These are phyloP conservation scores for Volvox africanus DNA, from an alignment of 139 green algal species.

Conservation along the genomic window DNA sequence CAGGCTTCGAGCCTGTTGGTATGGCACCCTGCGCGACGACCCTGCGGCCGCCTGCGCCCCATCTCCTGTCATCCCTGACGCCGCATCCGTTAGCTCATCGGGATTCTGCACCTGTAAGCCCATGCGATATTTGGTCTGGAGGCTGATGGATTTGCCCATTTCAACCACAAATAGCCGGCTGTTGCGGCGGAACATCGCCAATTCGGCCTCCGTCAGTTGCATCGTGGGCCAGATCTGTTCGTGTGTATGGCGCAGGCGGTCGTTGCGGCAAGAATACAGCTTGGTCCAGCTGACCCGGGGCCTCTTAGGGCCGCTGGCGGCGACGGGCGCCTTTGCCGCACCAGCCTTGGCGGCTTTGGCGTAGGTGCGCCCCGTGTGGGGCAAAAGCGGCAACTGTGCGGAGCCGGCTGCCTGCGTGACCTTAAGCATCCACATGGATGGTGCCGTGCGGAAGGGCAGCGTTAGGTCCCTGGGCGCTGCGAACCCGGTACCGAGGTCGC, in stretches of 20 bases:
- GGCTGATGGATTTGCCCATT: slow-evolving; percentile 33
- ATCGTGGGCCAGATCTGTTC: slow-evolving; percentile 66
- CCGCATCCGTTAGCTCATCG: not conserved
- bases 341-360: slow-evolving; percentile 27
- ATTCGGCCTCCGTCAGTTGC: slow-evolving; percentile 51
- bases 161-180: slow-evolving; percentile 57
- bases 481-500: too few species aligned
- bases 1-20: slow-evolving; percentile 44
- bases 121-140: slow-evolving; percentile 58
- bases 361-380: not conserved
- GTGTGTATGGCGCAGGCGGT: slow-evolving; percentile 48
- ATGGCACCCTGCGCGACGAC: slow-evolving; percentile 38
- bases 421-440: too few species aligned
- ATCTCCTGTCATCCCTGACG: not conserved
- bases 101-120: not conserved
- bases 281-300: slow-evolving; percentile 33
- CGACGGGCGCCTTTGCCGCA: not conserved
- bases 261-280: slow-evolving; percentile 57
- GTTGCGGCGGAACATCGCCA: slow-evolving; percentile 54
- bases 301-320: not conserved
- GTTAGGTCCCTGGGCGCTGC: too few species aligned
- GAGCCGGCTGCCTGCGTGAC: too few species aligned
- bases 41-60: not conserved
- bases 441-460: too few species aligned
- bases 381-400: not conserved